Conservation (phyloP, 371 early-diverging fungal species). For the Mucor indicus region DNA sequence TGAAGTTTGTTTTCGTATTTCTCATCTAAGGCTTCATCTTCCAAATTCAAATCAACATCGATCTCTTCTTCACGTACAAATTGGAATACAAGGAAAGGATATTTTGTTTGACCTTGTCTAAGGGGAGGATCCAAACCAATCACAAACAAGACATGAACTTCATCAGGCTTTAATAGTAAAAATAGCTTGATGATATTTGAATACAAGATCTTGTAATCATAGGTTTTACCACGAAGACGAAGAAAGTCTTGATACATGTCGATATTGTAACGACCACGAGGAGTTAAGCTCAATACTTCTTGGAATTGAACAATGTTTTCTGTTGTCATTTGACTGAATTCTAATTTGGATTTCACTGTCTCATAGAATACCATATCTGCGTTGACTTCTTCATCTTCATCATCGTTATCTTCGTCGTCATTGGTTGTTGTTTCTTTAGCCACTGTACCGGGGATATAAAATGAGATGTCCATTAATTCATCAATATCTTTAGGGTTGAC, state of each 20-base stretch:
- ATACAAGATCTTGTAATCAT: conserved; percentile 96
- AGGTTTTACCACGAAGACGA: conserved; percentile 95
- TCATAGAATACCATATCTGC: conserved; percentile 86
- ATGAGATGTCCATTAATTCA: conserved; percentile 88
- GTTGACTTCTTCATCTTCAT: conserved; percentile 67
- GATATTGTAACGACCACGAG: conserved; percentile 94
- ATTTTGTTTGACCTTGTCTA: conserved; percentile 98
- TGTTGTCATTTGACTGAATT: conserved; percentile 82
- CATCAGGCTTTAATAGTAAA: conserved; percentile 91
- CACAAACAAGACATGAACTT: conserved; percentile 87
- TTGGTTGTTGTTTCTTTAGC: conserved; percentile 53
- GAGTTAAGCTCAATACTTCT: conserved; percentile 88
- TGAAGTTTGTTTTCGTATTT: conserved; percentile 81
- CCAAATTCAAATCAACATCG: conserved; percentile 80
- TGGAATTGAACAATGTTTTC: conserved; percentile 90
- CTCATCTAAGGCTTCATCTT: conserved; percentile 64
- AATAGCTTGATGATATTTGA: conserved; percentile 81
- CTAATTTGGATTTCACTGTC: conserved; percentile 87
- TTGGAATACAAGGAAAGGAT: conserved; percentile 96
- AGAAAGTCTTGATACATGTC: conserved; percentile 91
- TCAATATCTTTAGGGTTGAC: conserved; percentile 60
- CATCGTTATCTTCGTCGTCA: conserved; percentile 62
- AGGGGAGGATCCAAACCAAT: conserved; percentile 96
- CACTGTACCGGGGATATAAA: conserved; percentile 89
- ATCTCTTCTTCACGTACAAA: conserved; percentile 91